Evolutionary conservation across 768 basidiomycete genomes (phyloP).

Genomic region (Amanita inopinata): DNA sequence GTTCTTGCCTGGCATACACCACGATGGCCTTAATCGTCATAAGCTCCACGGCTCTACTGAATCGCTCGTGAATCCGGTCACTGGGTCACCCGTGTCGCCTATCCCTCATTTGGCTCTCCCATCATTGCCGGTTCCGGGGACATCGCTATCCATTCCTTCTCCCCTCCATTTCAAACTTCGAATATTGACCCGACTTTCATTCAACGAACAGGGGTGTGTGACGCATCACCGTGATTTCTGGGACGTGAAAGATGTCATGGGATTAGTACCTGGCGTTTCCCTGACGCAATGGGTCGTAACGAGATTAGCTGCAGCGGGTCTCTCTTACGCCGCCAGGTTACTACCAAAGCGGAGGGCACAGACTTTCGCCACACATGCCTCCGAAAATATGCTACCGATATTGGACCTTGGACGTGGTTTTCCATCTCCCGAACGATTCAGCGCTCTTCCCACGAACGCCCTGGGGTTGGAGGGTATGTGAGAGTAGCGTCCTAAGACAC

Average conservation of each 20-base stretch:
- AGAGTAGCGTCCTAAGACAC: not conserved
- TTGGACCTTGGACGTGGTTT: constrained; percentile 14
- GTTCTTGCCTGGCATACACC: constrained; percentile 64
- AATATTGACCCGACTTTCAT: constrained; percentile 61
- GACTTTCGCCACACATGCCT: constrained; percentile 9
- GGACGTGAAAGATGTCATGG: constrained; percentile 72
- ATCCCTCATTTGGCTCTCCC: constrained; percentile 30
- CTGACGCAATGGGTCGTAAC: constrained; percentile 61
- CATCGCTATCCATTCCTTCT: constrained; percentile 47
- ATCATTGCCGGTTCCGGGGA: constrained; percentile 48
- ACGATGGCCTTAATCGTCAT: constrained; percentile 28
- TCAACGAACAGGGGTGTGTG: constrained; percentile 77
- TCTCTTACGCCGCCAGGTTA: constrained; percentile 34
- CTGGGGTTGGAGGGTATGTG: constrained; percentile 9
- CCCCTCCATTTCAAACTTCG: constrained; percentile 69
- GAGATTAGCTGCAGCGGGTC: constrained; percentile 47
- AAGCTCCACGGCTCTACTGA: constrained; percentile 24
- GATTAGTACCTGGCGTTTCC: constrained; percentile 59
- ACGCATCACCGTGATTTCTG: constrained; percentile 75
- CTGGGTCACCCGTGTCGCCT: constrained; percentile 21
- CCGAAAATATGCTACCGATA: constrained; percentile 12
- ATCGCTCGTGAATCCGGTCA: constrained; percentile 24
- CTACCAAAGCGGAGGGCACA: constrained; percentile 17
- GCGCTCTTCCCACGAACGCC: constrained; percentile 4
- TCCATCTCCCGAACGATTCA: constrained; percentile 3